These are phyloP conservation scores for Coemansia furcata DNA, from an alignment of 192 early-diverging fungal species.

Conservation along the genomic window DNA sequence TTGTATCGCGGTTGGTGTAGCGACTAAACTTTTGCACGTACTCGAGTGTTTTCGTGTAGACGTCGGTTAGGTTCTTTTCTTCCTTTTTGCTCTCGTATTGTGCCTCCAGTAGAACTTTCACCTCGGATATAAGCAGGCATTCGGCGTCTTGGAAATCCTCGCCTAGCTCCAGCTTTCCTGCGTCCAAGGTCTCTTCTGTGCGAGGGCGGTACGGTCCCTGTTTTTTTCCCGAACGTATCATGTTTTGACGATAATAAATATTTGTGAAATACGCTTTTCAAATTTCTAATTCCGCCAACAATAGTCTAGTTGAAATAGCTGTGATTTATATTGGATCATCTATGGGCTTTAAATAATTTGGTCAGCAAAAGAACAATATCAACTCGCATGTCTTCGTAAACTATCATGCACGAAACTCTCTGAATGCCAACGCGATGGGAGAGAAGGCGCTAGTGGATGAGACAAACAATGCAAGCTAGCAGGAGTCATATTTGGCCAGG, in stretches of 20 bases:
- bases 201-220: constrained; percentile 13
- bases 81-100: constrained; percentile 58
- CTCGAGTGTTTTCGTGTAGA: constrained; percentile 79
- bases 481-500: too few relatives aligned
- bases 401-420: not conserved
- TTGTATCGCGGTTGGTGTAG: constrained; percentile 83
- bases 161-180: constrained; percentile 26
- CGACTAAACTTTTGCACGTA: constrained; percentile 83
- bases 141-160: constrained; percentile 48
- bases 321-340: too few relatives aligned
- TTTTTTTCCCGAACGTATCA: not conserved
- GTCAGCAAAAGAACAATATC: too few relatives aligned
- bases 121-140: constrained; percentile 71
- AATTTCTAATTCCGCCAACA: too few relatives aligned
- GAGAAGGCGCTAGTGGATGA: not conserved
- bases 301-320: too few relatives aligned
- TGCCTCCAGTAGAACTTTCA: constrained; percentile 68
- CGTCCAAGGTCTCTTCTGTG: constrained; percentile 37
- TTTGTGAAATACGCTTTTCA: not conserved
- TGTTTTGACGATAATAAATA: not conserved
- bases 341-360: too few relatives aligned
- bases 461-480: not conserved
- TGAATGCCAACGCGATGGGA: not conserved
- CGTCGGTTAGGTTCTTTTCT: constrained; percentile 55
- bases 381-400: too few relatives aligned